Conservation (phyloP, 768 basidiomycete species). For the Imleria badia region DNA sequence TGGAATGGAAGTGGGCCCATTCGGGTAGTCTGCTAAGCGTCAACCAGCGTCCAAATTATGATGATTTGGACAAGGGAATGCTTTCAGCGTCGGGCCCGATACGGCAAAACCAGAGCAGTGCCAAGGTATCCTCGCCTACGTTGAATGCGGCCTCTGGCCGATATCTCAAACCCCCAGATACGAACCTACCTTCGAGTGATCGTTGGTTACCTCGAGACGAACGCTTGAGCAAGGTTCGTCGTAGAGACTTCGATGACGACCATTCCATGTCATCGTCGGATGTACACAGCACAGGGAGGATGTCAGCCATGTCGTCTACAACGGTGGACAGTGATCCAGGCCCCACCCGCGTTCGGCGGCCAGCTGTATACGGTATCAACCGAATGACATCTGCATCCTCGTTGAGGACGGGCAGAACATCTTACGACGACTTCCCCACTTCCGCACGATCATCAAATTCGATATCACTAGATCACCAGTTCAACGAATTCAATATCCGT, state of each 20-base stretch:
- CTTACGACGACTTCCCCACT: slow-evolving; percentile 69
- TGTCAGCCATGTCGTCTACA: slow-evolving; percentile 78
- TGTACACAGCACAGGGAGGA: slow-evolving; percentile 68
- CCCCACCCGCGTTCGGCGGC: slow-evolving; percentile 63
- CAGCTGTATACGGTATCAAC: slow-evolving; percentile 63
- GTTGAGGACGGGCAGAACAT: slow-evolving; percentile 52
- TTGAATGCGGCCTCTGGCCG: slow-evolving; percentile 63
- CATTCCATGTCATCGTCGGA: slow-evolving; percentile 91
- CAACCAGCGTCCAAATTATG: slow-evolving; percentile 32
- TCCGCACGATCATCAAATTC: slow-evolving; percentile 81
- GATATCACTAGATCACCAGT: slow-evolving; percentile 71
- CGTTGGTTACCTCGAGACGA: slow-evolving; percentile 55
- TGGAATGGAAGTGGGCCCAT: slow-evolving; percentile 58
- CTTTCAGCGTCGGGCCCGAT: slow-evolving; percentile 61
- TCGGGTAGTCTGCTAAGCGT: slow-evolving; percentile 44
- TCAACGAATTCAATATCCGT: slow-evolving; percentile 73
- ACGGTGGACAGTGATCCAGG: slow-evolving; percentile 89
- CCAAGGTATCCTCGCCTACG: slow-evolving; percentile 45
- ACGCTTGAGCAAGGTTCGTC: slow-evolving; percentile 71
- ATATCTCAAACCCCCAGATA: slow-evolving; percentile 43
- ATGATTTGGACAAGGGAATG: slow-evolving; percentile 44
- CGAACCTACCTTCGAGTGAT: slow-evolving; percentile 36
- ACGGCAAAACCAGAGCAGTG: slow-evolving; percentile 52
- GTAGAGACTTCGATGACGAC: slow-evolving; percentile 85
- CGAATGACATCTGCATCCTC: slow-evolving; percentile 79